Evolutionary conservation across 352 stramenopile genomes (phyloP).

Genomic region (Phytophthora chlamydospora): DNA sequence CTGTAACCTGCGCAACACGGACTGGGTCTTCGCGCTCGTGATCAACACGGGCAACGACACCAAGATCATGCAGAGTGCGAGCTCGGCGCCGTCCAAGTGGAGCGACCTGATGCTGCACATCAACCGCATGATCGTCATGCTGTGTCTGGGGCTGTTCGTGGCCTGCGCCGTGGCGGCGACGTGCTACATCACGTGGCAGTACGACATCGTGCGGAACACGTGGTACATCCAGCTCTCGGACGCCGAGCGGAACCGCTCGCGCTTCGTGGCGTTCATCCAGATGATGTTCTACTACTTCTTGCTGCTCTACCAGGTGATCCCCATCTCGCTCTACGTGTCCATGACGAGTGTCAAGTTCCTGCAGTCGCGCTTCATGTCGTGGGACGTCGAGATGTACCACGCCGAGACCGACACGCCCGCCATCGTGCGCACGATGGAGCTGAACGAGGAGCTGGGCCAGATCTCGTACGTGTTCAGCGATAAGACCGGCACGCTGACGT

Average conservation of each 20-base stretch:
- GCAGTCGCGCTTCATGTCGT: constrained; percentile 88
- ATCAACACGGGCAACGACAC: constrained; percentile 92
- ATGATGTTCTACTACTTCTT: constrained; percentile 94
- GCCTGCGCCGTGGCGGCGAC: constrained; percentile 70
- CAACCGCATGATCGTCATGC: constrained; percentile 81
- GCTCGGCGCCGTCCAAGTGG: constrained; percentile 78
- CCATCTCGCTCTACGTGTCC: constrained; percentile 94
- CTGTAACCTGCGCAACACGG: constrained; percentile 89
- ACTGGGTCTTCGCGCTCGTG: constrained; percentile 87
- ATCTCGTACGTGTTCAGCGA: constrained; percentile 92
- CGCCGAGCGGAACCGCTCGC: constrained; percentile 41
- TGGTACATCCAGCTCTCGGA: constrained; percentile 75
- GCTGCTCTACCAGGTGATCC: constrained; percentile 92
- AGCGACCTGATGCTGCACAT: constrained; percentile 84
- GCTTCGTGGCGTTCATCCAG: constrained; percentile 74
- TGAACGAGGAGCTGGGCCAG: constrained; percentile 93
- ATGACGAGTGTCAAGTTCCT: constrained; percentile 92
- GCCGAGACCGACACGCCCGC: constrained; percentile 91
- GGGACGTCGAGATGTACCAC: constrained; percentile 91
- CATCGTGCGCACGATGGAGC: constrained; percentile 84
- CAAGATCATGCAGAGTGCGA: constrained; percentile 91
- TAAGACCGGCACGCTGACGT: constrained; percentile 94
- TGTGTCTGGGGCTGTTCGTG: constrained; percentile 72
- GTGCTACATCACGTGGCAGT: constrained; percentile 81
- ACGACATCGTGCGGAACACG: constrained; percentile 70